Base-by-base conservation (phyloP, 306 rosid genomes). In the Carpinus viminea region DNA sequence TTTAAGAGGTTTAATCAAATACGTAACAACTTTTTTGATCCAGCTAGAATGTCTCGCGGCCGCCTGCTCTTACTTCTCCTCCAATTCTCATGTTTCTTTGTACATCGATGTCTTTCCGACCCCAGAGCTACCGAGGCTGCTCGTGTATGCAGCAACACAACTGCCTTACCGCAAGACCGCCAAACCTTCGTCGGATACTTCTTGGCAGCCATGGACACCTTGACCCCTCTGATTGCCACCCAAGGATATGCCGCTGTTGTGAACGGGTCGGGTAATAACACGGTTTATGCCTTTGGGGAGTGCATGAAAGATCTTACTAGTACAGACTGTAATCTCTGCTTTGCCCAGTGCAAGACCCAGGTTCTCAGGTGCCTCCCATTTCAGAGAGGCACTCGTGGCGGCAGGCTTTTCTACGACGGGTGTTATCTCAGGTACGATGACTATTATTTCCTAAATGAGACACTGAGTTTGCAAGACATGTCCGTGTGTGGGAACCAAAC, bases 301-400 rank as follows among this genome's bases (percentile, higher is more conserved):
- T 92, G 97, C 85, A 85, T 92, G 93, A 81, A 34, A 15, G 94
- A 92, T 77, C 89, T 92, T 18, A 73, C 90, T 1, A 82, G 64
- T 28, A 6, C 71, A 3, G 97, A 92, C 47, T 92, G 97, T 78
- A 64, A 90, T 80, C 17, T 90, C 57, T 92, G 97, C 79, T 76
- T 87, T 13, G 95, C 92, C 0, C 88, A 72, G 86, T 81, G 89
- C 87, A 92, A 92, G 80, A 84, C 87, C 18, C 91, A 83, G 82
- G 65, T 90, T 38, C 80, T 85, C 1, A 48, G 68, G 10, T 92
- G 97, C 79, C 83, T 86, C n/a, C 94, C 93, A 0, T 92, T 88
- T 78, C 93, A 85, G 68, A 86, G 36, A 56, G 93, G 78, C 13
- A 82, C 78, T 53, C 89, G 79, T 3, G 90, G 92, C 1, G 93